Evolutionary conservation across 208 protist genomes (phyloP).

Genomic region (Trypanosomatidae sp.): DNA sequence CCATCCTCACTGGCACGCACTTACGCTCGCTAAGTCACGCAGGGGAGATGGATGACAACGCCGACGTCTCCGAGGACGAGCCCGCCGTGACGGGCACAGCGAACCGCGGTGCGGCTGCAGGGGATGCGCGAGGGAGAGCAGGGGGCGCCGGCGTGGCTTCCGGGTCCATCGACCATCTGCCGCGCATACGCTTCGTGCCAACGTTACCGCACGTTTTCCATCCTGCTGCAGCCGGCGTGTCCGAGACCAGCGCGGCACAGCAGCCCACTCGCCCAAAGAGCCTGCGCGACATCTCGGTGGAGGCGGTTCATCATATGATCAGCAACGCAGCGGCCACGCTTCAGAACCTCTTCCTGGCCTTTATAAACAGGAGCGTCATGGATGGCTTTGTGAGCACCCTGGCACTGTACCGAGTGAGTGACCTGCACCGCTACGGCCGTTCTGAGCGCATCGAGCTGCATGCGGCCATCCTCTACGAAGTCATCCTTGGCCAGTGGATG

Average conservation of each 20-base stretch:
- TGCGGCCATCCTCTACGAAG: slow-evolving; percentile 74
- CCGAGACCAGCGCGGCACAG: neutral
- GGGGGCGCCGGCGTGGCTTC: neutral
- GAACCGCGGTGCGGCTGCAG: neutral
- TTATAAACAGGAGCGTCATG: slow-evolving; percentile 68
- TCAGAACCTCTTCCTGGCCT: slow-evolving; percentile 57
- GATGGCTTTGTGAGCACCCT: slow-evolving; percentile 62
- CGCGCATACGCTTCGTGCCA: slow-evolving; percentile 39
- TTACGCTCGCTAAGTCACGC: slow-evolving; percentile 9
- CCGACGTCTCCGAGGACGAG: neutral
- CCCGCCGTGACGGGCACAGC: neutral
- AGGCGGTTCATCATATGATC: slow-evolving; percentile 61
- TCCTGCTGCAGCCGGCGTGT: neutral
- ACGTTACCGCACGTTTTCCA: slow-evolving; percentile 24
- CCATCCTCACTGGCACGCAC: slow-evolving; percentile 12
- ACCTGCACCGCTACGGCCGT: slow-evolving; percentile 29
- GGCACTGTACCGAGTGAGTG: slow-evolving; percentile 48
- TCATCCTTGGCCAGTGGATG: slow-evolving; percentile 81
- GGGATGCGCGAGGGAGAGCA: neutral
- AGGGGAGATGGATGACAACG: slow-evolving; percentile 1
- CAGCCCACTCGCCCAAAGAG: slow-evolving; percentile 4
- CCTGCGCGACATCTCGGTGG: slow-evolving; percentile 75
- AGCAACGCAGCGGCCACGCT: slow-evolving; percentile 46
- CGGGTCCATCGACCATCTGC: slow-evolving; percentile 19
- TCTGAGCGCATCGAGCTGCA: slow-evolving; percentile 76